These are phyloP conservation scores for Debaryomycetaceae sp. DNA, from an alignment of 1,139 yeast genomes.

Conservation along the genomic window DNA sequence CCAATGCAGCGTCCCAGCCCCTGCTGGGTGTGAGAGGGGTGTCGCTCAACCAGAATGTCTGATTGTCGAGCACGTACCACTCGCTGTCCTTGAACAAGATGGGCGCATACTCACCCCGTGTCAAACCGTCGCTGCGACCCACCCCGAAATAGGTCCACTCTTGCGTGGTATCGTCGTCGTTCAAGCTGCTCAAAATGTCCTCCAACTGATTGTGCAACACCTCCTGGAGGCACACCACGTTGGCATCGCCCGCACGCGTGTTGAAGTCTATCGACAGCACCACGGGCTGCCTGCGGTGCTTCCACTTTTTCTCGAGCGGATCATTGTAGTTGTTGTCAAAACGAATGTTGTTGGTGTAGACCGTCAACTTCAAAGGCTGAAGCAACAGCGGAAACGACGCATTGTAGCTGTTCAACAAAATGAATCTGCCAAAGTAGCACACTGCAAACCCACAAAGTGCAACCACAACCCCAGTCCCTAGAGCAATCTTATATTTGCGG, in stretches of 20 bases:
- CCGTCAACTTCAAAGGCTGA: conserved; percentile 26
- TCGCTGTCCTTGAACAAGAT: conserved; percentile 33
- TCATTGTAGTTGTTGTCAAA: conserved; percentile 35
- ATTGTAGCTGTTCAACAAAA: not conserved
- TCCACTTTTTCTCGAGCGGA: conserved; percentile 44
- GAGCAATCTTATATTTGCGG: not conserved
- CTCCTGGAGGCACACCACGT: conserved; percentile 52
- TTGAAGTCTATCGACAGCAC: conserved; percentile 36
- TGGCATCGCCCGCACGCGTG: conserved; percentile 30
- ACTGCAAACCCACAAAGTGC: not conserved
- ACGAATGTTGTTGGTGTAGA: conserved; percentile 55
- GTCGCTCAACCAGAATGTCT: conserved; percentile 43
- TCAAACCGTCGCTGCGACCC: conserved; percentile 44
- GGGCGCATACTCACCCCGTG: conserved; percentile 46
- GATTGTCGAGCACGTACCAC: conserved; percentile 32
- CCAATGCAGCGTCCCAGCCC: conserved; percentile 31
- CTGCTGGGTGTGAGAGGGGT: conserved; percentile 41
- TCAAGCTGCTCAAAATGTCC: conserved; percentile 39
- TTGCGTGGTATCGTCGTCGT: conserved; percentile 14
- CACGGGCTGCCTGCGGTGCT: conserved; percentile 31
- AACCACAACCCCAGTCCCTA: not conserved
- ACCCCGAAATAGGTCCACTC: conserved; percentile 46
- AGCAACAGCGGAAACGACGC: conserved; percentile 1
- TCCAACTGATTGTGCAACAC: conserved; percentile 49
- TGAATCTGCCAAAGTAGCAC: not conserved